These are phyloP conservation scores for Prunus dulcis DNA, from an alignment of 306 rosid genomes.

Conservation along the genomic window DNA sequence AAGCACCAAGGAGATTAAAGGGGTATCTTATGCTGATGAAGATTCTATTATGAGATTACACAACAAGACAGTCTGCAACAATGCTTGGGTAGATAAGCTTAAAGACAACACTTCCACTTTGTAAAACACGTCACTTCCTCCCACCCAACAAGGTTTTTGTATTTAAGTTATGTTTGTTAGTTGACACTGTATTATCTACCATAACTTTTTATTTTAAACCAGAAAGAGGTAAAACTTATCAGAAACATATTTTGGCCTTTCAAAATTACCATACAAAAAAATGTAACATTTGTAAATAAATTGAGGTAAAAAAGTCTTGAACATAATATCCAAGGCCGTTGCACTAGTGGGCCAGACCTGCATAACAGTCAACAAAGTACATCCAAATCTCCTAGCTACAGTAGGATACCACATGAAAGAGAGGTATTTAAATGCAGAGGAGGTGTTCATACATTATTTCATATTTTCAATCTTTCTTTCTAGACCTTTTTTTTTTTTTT, in stretches of 20 bases:
- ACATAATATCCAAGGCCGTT: neutral
- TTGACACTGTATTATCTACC: neutral
- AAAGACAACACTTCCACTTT: slow-evolving; percentile 37
- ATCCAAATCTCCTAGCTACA: neutral
- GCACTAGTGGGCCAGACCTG: neutral
- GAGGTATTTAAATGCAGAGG: neutral
- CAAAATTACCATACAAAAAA: neutral
- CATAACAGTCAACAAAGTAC: neutral
- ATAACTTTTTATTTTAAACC: too few relatives aligned
- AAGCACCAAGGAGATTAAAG: neutral
- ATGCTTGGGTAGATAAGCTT: slow-evolving; percentile 12
- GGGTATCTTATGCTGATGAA: slow-evolving; percentile 16
- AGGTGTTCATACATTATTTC: neutral
- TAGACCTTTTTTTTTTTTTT: neutral
- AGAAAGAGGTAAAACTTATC: too few relatives aligned
- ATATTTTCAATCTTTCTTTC: neutral
- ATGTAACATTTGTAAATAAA: neutral
- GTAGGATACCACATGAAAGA: neutral
- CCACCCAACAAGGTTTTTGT: slow-evolving; percentile 12
- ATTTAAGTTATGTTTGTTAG: neutral
- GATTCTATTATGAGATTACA: slow-evolving; percentile 36
- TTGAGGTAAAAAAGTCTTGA: neutral
- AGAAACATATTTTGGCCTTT: neutral
- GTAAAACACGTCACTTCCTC: slow-evolving; percentile 17
- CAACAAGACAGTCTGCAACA: slow-evolving; percentile 35